Base-by-base conservation (phyloP, 371 early-diverging fungal species). In the Rhizopus arrhizus region DNA sequence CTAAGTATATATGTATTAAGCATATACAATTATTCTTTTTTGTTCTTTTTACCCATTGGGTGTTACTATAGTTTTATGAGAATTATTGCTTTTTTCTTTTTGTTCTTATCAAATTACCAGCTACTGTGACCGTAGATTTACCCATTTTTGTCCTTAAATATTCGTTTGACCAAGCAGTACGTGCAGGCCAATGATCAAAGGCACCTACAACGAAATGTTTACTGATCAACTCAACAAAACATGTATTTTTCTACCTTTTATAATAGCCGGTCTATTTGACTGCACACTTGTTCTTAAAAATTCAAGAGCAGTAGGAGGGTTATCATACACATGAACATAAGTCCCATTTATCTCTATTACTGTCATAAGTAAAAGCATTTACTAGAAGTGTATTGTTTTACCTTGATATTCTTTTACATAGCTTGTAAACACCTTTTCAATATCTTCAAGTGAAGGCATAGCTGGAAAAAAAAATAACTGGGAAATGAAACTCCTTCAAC, bases 171-270 rank as follows among this genome's bases (percentile, higher is more conserved):
- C 91, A 91, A 50, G 75, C 58, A 7, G 65, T 61, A 49, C 76
- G 61, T 0, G 91, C 91, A 4, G 85, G 84, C 89, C 89, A 91
- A 38, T 81, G 69, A 32, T 72, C 62, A 57, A 75, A 62, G 1
- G 72, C 75, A 35, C 64, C 73, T 77, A 51, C 16, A 12, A 10
- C 49, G 29, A 12, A 29, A n/a, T 1, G 43, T n/a, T 48, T 10
- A 13, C 3, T 32, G 11, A 11, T 32, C n/a, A 43, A 41, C 2
- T 4, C 7, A 5, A 42, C 31, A 41, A 10, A 41, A 35, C 6
- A 15, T 49, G 12, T 48, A n/a, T 10, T n/a, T 28, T 29, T 8
- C 11, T 62, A 72, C 77, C 65, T 59, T 72, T 74, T 9, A 80
- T 74, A 10, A 80, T 31, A 9, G 76, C 77, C 22, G 81, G 81